Evolutionary conservation across 2,329 filamentous ascomycete genomes (phyloP).

Genomic region (Xenoacremonium recifei): DNA sequence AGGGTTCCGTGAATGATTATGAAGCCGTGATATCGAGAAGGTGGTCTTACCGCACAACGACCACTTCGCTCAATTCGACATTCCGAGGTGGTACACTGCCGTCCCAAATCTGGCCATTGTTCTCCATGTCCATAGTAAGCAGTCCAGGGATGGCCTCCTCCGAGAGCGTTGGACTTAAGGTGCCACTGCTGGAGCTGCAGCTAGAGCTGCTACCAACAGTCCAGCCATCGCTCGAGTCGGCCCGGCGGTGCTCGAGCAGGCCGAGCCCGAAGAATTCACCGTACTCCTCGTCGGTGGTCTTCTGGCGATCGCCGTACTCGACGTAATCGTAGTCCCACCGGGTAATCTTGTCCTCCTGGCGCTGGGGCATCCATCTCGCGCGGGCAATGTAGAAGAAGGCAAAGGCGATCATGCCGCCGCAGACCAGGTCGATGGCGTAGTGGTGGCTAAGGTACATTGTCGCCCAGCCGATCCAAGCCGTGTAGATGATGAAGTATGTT

Average conservation of each 20-base stretch:
- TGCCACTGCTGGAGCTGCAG: slow-evolving; percentile 47
- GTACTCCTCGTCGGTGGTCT: slow-evolving; percentile 45
- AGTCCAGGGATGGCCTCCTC: slow-evolving; percentile 39
- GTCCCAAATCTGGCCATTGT: slow-evolving; percentile 31
- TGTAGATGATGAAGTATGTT: slow-evolving; percentile 78
- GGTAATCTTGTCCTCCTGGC: slow-evolving; percentile 81
- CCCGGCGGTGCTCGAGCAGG: slow-evolving; percentile 41
- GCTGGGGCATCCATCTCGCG: slow-evolving; percentile 75
- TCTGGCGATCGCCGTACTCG: slow-evolving; percentile 68
- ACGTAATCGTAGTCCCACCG: slow-evolving; percentile 96
- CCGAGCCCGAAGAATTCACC: slow-evolving; percentile 47
- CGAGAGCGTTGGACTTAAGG: slow-evolving; percentile 49
- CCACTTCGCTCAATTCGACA: slow-evolving; percentile 46
- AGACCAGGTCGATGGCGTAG: slow-evolving; percentile 91
- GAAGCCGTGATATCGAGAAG: slow-evolving; percentile 6
- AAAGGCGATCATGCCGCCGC: slow-evolving; percentile 75
- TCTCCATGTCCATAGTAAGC: slow-evolving; percentile 34
- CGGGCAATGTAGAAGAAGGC: slow-evolving; percentile 81
- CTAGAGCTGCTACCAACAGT: slow-evolving; percentile 82
- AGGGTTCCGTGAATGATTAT: too few species aligned
- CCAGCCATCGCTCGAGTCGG: slow-evolving; percentile 78
- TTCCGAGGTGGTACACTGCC: slow-evolving; percentile 33
- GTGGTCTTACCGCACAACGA: slow-evolving; percentile 35
- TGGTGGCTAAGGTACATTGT: slow-evolving; percentile 98
- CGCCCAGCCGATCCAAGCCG: slow-evolving; percentile 95